Base-by-base conservation (phyloP, 106 monocot species). In the Dendrobium chrysotoxum region DNA sequence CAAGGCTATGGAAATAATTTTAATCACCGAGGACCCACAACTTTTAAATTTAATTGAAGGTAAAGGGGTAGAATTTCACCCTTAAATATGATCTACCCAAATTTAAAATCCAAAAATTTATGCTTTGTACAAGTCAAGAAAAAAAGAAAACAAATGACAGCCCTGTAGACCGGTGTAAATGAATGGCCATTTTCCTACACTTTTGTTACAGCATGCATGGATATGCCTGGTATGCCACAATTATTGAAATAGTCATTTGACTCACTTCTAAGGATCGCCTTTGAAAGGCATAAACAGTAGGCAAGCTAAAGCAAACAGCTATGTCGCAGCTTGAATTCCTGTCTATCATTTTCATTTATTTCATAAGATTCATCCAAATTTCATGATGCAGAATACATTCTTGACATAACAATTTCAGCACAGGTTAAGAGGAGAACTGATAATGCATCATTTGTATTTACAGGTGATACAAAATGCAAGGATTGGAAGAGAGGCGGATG, bases 391-490 rank as follows among this genome's bases (percentile, higher is more conserved):
- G n/a, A 65, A 26, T 65, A 26, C 64, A 65, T 7, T 65, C 64
- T 65, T 65, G 64, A 65, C 5, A 25, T 23, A 25, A 65, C 64
- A 65, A 65, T 65, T 65, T 65, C 64, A 65, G 2, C 23, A 65
- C 8, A 65, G 1, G 4, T 26, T 9, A 65, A 65, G 64, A 65
- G 26, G 25, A 25, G 23, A 65, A 71, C 35, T 71, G 13, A 4
- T 71, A 71, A 71, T 28, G 38, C 4, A 31, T 13, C 71, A 11
- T 71, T 16, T 71, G 71, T 71, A 31, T 16, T 35, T 71, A 28
- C 71, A 71, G 71, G 71, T 71, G 71, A 71, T 71, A 31, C 28
- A 71, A 38, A 71, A 71, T 31, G 38, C 71, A 31, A 71, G 38
- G 31, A 31, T 71, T 16, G 71, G 71, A 71, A 71, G 71, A 38